These are phyloP conservation scores for Torrubiellomyces zombiae DNA, from an alignment of 2,329 filamentous ascomycete genomes.

Conservation along the genomic window DNA sequence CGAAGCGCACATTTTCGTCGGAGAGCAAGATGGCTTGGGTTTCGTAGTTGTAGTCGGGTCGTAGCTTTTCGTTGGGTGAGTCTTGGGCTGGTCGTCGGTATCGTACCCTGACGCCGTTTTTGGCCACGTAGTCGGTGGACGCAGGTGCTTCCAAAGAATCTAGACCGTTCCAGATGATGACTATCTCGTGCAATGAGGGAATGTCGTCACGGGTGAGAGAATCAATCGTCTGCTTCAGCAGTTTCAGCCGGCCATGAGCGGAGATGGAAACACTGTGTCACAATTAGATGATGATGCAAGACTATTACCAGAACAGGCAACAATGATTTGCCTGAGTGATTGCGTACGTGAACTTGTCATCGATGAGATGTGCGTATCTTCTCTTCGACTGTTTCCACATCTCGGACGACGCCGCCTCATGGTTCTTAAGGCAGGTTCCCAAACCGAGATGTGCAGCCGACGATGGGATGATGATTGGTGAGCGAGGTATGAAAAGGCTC, in stretches of 20 bases:
- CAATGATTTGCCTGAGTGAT: neutral
- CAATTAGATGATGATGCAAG: neutral
- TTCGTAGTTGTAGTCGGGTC: conserved; percentile 17
- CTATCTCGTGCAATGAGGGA: conserved; percentile 20
- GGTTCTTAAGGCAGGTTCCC: no score
- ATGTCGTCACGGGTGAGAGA: conserved; percentile 13
- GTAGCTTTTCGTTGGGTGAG: conserved; percentile 21
- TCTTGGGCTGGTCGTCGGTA: conserved; percentile 16
- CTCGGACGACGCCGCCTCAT: no score
- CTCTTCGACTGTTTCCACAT: conserved; percentile 8
- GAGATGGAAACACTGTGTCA: conserved; percentile 18
- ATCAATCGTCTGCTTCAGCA: conserved; percentile 15
- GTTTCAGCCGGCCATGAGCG: conserved; percentile 18
- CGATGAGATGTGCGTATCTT: conserved; percentile 10
- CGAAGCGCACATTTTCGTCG: conserved; percentile 23
- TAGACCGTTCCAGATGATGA: conserved; percentile 21
- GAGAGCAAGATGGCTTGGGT: conserved; percentile 22
- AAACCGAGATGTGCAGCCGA: no score
- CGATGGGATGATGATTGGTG: no score
- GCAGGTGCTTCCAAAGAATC: conserved; percentile 11
- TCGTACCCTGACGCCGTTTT: conserved; percentile 15
- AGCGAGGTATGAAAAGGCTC: no score
- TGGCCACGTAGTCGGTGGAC: conserved; percentile 13
- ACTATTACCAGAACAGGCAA: neutral
- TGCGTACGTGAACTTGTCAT: conserved; percentile 18